Conservation (phyloP, 495 filamentous ascomycete genomes). For the Neurospora sp. region DNA sequence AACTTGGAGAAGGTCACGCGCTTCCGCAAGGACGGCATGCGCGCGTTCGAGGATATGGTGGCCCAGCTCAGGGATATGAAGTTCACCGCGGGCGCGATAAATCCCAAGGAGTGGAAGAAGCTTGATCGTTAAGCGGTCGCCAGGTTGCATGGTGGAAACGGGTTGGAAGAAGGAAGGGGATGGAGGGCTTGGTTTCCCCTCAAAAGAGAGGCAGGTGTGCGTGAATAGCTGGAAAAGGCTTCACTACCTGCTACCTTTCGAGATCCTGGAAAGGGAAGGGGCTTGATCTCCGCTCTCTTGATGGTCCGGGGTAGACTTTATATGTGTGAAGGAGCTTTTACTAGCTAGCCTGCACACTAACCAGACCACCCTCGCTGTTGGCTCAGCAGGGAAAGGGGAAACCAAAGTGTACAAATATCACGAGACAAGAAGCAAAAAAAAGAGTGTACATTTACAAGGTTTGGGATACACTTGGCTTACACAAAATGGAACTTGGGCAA, state of each 20-base stretch:
- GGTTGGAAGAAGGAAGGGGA: neutral
- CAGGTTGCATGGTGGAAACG: neutral
- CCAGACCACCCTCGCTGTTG: neutral
- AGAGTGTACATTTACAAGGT: neutral
- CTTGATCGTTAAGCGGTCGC: neutral
- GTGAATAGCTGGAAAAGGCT: neutral
- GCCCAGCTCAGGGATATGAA: conserved; percentile 40
- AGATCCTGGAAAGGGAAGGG: neutral
- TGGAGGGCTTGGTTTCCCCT: neutral
- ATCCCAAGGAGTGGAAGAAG: neutral
- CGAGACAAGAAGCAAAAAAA: neutral
- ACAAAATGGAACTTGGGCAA: neutral
- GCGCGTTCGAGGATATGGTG: conserved; percentile 62
- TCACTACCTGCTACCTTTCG: neutral
- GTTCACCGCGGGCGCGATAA: conserved; percentile 4
- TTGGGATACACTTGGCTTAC: neutral
- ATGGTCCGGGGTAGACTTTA: neutral
- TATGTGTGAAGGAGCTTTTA: neutral
- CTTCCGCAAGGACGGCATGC: conserved; percentile 58
- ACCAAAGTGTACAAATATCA: neutral
- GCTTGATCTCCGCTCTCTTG: neutral
- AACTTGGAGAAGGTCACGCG: conserved; percentile 82
- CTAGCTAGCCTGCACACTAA: neutral
- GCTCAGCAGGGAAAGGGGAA: neutral
- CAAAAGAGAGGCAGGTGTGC: neutral